Evolutionary conservation across 2,329 filamentous ascomycete genomes (phyloP).

Genomic region (Apiospora kogelbergensis): DNA sequence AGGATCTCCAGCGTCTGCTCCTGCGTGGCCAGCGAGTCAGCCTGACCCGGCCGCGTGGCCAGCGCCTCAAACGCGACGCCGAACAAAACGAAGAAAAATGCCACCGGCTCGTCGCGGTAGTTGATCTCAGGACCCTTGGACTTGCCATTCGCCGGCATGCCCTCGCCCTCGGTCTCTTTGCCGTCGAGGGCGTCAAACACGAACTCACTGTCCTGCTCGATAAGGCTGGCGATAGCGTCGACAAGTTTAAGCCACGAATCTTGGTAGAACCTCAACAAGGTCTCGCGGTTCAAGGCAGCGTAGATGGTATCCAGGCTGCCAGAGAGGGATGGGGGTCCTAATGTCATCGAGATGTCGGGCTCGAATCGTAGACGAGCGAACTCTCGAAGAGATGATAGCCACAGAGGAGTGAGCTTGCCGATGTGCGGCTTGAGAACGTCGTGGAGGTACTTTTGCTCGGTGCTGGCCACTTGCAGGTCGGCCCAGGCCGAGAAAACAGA

Average conservation of each 20-base stretch:
- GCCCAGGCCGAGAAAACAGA: constrained; percentile 97
- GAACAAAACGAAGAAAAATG: constrained; percentile 98
- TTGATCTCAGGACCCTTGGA: constrained; percentile 80
- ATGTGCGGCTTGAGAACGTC: constrained; percentile 90
- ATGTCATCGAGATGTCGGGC: constrained; percentile 90
- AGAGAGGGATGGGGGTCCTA: constrained; percentile 77
- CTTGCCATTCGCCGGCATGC: constrained; percentile 43
- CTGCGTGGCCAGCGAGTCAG: constrained; percentile 66
- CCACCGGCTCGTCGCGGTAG: constrained; percentile 95
- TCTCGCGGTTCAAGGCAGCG: constrained; percentile 90
- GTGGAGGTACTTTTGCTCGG: constrained; percentile 84
- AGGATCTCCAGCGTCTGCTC: constrained; percentile 87
- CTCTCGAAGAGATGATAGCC: constrained; percentile 89
- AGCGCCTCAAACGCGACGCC: constrained; percentile 95
- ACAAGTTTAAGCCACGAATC: constrained; percentile 96
- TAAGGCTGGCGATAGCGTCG: constrained; percentile 93
- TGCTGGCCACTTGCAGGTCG: constrained; percentile 91
- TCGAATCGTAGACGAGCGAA: constrained; percentile 93
- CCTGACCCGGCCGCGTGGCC: constrained; percentile 71
- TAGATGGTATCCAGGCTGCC: constrained; percentile 93
- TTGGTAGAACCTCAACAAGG: constrained; percentile 92
- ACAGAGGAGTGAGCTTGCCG: constrained; percentile 84
- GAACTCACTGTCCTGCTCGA: constrained; percentile 96
- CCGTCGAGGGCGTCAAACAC: constrained; percentile 96
- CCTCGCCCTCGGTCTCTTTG: constrained; percentile 58